These are phyloP conservation scores for Penicillium vulpinum DNA, from an alignment of 2,329 filamentous ascomycete species.

Conservation along the genomic window DNA sequence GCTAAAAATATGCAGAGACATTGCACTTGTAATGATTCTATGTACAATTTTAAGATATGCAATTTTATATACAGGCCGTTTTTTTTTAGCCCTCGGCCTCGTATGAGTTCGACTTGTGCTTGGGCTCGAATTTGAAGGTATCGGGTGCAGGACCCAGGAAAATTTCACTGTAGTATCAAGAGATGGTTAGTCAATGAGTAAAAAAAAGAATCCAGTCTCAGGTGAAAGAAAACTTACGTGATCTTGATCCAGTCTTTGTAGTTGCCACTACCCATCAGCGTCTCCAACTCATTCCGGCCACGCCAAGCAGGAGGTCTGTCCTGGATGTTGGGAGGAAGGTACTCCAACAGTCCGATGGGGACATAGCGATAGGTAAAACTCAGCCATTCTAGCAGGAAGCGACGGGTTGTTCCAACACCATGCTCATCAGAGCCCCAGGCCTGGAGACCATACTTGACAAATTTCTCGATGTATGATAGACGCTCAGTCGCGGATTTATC, in stretches of 20 bases:
- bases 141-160: conserved; percentile 89
- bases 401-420: conserved; percentile 83
- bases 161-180: conserved; percentile 71
- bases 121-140: conserved; percentile 91
- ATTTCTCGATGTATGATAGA: conserved; percentile 81
- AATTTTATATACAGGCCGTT: neutral
- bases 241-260: conserved; percentile 99
- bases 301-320: conserved; percentile 82
- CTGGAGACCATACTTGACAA: conserved; percentile 84
- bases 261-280: conserved; percentile 83
- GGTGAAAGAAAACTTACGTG: conserved; percentile 60
- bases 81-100: conserved; percentile 59
- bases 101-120: conserved; percentile 94
- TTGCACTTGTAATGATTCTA: conserved; percentile 6
- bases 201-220: too few species aligned
- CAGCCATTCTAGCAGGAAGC: conserved; percentile 93
- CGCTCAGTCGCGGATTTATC: conserved; percentile 92
- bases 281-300: conserved; percentile 88
- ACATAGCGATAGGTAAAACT: conserved; percentile 93
- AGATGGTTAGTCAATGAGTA: conserved; percentile 11
- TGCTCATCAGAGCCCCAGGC: conserved; percentile 96
- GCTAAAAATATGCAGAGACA: neutral
- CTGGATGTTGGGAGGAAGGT: conserved; percentile 83
- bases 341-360: conserved; percentile 82
- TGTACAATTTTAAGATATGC: conserved; percentile 2